phyloP scores from a whole-genome alignment of 345 rosid species.

The Salix koriyanagi region DNA sequence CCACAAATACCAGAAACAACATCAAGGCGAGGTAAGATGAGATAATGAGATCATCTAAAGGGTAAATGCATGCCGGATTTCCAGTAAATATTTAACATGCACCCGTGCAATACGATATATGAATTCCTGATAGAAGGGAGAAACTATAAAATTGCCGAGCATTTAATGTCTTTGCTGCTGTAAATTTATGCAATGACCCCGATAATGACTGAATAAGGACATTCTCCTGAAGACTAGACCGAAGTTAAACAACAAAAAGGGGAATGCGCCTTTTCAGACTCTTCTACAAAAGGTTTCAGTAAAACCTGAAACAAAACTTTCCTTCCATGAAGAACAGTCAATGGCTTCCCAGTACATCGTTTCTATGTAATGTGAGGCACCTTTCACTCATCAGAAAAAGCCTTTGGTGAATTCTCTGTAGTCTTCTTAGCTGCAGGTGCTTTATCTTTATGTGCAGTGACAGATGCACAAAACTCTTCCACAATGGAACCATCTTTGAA shows the following conservation, averaged over 20 bases:
- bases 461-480: conserved; percentile 60
- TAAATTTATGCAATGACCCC: conserved; percentile 18
- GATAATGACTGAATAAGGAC: conserved; percentile 15
- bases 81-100: neutral
- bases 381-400: conserved; percentile 21
- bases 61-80: neutral
- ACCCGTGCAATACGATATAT: conserved; percentile 10
- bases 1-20: neutral
- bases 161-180: conserved; percentile 14
- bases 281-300: conserved; percentile 20
- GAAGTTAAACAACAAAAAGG: conserved; percentile 16
- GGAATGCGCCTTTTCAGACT: conserved; percentile 25
- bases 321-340: neutral
- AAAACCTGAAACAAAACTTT: conserved; percentile 6
- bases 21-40: neutral
- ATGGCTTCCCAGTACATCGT: conserved; percentile 1
- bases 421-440: conserved; percentile 46
- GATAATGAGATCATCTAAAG: neutral
- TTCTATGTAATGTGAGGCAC: neutral
- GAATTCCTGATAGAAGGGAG: conserved; percentile 16
- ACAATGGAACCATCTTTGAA: conserved; percentile 67
- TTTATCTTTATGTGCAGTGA: conserved; percentile 51
- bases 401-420: conserved; percentile 76
- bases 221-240: conserved; percentile 23
- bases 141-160: conserved; percentile 14